Evolutionary conservation across 78 protist species (phyloP), one percentile per base, ranked within the genome.

Genomic region (Cavenderia fasciculata): DNA sequence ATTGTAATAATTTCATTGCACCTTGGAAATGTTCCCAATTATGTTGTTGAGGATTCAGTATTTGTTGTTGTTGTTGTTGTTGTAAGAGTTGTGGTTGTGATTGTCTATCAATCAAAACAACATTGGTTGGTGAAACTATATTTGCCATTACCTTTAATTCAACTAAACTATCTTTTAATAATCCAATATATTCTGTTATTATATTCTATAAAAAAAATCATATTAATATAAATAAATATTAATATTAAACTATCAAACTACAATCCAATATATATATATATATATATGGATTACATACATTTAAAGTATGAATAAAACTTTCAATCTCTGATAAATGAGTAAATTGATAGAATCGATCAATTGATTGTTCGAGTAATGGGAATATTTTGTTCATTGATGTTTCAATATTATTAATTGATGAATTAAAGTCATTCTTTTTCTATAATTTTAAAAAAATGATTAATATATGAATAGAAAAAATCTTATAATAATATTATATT

Each of bases 11-110:
- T 40, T 56, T 82, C 90, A 82, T 82, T 34, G 90, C 66, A 68
- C 90, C 90, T 82, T 82, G 90, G 51, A 82, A 82, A 46, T 82
- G 68, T 43, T 82, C 90, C 90, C 90, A 82, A 43, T 82, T 82
- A 1, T n/a, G 54, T 56, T 82, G 90, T 31, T 47, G 66, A 8
- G 14, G 51, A n/a, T n/a, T n/a, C n/a, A n/a, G n/a, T n/a, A n/a
- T n/a, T 21, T 34, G 23, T 44, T 7, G 51, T n/a, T 40, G 49
- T 34, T 31, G 70, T 61, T 75, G 86, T 51, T 77, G 52, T 56
- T 36, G 56, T 23, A 23, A 52, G 43, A 63, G 38, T 33, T 62
- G 56, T 40, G 85, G 44, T 21, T 16, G 38, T 18, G 1, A 27
- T 41, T 29, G 47, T 65, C 38, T 46, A 25, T 57, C 71, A n/a